Conservation (phyloP, 345 rosid genomes). For the Hibiscus tridactylites region DNA sequence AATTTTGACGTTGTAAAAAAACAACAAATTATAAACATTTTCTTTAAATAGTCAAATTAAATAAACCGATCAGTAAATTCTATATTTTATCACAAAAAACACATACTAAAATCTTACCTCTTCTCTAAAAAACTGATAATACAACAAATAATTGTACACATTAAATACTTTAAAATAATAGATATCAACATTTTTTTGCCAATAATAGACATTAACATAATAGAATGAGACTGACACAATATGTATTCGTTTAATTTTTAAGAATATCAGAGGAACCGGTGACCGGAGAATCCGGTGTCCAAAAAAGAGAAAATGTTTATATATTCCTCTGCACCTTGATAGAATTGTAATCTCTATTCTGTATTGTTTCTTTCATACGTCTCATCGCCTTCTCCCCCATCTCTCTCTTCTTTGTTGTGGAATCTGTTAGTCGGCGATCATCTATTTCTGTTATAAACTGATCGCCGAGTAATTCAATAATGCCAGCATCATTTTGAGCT, state of each 20-base stretch:
- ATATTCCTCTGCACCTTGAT: not conserved
- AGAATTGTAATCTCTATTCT: constrained; percentile 10
- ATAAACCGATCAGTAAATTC: too few species aligned
- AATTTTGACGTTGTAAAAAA: too few species aligned
- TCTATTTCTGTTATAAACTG: constrained; percentile 13
- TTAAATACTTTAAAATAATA: too few species aligned
- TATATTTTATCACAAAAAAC: too few species aligned
- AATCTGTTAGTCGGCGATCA: constrained; percentile 20
- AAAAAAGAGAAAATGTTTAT: constrained; percentile 5
- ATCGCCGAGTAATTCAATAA: constrained; percentile 14
- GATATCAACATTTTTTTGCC: too few species aligned
- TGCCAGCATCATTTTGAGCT: not conserved
- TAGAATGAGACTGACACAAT: too few species aligned
- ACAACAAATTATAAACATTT: too few species aligned
- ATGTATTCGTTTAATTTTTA: not conserved
- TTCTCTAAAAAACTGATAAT: too few species aligned
- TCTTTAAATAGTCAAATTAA: too few species aligned
- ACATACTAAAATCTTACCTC: too few species aligned
- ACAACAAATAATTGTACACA: too few species aligned
- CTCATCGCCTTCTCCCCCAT: constrained; percentile 14
- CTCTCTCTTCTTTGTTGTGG: constrained; percentile 4
- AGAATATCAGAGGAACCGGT: not conserved
- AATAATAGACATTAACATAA: too few species aligned
- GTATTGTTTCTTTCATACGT: constrained; percentile 30
- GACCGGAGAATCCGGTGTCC: constrained; percentile 25